Evolutionary conservation across 2,329 filamentous ascomycete genomes (phyloP).

Genomic region (Aureobasidium uvarum): DNA sequence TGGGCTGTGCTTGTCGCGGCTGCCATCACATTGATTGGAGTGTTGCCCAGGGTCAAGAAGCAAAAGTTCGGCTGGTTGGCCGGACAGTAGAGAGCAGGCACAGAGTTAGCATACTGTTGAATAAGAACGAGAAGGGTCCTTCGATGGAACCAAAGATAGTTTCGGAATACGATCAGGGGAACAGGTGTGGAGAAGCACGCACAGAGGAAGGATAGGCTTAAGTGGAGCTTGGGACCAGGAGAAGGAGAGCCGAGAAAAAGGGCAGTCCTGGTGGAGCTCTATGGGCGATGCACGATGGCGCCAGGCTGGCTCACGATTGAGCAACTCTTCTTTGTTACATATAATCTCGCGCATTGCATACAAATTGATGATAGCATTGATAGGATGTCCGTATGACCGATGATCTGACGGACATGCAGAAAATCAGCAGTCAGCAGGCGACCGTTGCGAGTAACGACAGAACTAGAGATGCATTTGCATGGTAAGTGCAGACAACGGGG

Average conservation of each 20-base stretch:
- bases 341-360: not conserved
- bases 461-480: not conserved
- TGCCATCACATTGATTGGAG: conserved; percentile 65
- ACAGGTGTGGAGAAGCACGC: conserved; percentile 24
- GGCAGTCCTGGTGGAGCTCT: not conserved
- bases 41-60: conserved; percentile 76
- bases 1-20: conserved; percentile 71
- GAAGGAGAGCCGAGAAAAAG: not conserved
- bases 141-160: not conserved
- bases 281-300: conserved; percentile 6
- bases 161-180: conserved; percentile 17
- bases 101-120: not conserved
- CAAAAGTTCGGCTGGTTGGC: conserved; percentile 65
- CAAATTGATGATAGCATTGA: conserved; percentile 4
- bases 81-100: conserved; percentile 4
- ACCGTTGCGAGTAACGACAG: not conserved
- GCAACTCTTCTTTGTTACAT: not conserved
- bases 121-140: conserved; percentile 2
- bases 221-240: conserved; percentile 16
- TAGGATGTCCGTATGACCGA: conserved; percentile 10
- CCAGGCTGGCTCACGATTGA: not conserved
- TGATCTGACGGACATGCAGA: not conserved
- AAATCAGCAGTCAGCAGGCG: not conserved
- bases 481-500: conserved; percentile 16
- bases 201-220: conserved; percentile 2